Evolutionary conservation across 345 rosid genomes (phyloP).

Genomic region (Sapria himalayana): DNA sequence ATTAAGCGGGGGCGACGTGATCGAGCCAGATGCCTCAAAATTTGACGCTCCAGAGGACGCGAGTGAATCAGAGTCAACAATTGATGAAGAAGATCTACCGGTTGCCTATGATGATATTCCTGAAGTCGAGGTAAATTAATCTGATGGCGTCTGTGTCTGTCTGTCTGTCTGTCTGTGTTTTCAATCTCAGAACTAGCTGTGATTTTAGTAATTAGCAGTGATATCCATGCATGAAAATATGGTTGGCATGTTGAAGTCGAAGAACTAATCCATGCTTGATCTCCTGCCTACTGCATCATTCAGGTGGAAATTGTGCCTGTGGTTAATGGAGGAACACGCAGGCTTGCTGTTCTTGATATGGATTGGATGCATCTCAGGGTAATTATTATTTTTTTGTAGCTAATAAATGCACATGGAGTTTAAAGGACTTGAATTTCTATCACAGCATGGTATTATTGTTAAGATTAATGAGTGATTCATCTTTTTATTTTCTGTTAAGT

Average conservation of each 20-base stretch:
- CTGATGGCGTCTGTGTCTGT: too few species aligned
- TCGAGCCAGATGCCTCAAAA: constrained; percentile 9
- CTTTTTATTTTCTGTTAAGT: background rate
- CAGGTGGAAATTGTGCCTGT: constrained; percentile 49
- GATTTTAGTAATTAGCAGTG: too few species aligned
- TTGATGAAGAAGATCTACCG: constrained; percentile 24
- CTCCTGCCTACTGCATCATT: constrained; percentile 4
- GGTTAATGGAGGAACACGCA: constrained; percentile 48
- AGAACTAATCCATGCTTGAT: too few species aligned
- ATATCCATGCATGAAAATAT: too few species aligned
- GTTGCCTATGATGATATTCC: constrained; percentile 28
- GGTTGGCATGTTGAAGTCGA: too few species aligned
- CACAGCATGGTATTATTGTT: too few species aligned
- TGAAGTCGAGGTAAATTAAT: constrained; percentile 19
- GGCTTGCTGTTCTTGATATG: constrained; percentile 70
- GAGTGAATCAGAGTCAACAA: constrained; percentile 21
- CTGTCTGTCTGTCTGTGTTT: too few species aligned
- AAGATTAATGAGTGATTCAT: too few species aligned
- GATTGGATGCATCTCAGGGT: constrained; percentile 92
- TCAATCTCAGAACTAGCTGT: too few species aligned
- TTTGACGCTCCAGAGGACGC: constrained; percentile 12
- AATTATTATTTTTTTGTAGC: constrained; percentile 8
- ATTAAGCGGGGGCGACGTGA: background rate
- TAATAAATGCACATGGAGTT: constrained; percentile 1
- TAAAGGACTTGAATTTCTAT: too few species aligned